A percentile compares a stretch with the other conserved stretches of the same genome.
These are phyloP conservation scores for Anaeromyces robustus DNA, from an alignment of 192 early-diverging fungal genomes.

Conservation along the genomic window DNA sequence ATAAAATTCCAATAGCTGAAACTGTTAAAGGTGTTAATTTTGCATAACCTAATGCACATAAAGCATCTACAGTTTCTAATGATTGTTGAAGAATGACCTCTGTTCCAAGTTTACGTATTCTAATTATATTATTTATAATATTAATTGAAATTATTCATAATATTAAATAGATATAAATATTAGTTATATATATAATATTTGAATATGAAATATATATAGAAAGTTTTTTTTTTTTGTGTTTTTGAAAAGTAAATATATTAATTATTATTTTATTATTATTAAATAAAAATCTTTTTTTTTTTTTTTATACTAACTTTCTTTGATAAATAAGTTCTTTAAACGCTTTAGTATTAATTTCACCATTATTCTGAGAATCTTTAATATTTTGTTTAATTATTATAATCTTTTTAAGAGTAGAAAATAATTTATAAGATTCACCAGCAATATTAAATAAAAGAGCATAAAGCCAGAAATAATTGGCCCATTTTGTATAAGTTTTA, in stretches of 20 bases:
- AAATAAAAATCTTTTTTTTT: too few species aligned
- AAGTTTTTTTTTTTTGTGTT: too few species aligned
- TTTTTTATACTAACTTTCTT: not conserved
- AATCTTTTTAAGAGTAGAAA: not conserved
- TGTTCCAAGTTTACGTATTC: not conserved
- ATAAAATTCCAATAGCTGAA: not conserved
- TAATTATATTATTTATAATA: not conserved
- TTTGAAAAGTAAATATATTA: too few species aligned
- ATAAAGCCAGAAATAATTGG: not conserved
- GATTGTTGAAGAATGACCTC: not conserved
- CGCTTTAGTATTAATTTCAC: not conserved
- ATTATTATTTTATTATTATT: too few species aligned
- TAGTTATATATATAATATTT: too few species aligned
- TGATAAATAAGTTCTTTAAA: not conserved
- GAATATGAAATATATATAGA: too few species aligned
- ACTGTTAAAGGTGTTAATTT: not conserved
- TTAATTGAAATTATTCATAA: too few species aligned
- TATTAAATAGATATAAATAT: too few species aligned
- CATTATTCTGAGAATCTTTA: not conserved
- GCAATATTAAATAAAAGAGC: not conserved
- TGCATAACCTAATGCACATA: not conserved
- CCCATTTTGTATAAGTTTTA: not conserved
- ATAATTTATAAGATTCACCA: not conserved
- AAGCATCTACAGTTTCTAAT: not conserved
- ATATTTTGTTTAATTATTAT: not conserved